Conservation (phyloP, 2,329 filamentous ascomycete genomes). For the Trichoderma semiorbis region DNA sequence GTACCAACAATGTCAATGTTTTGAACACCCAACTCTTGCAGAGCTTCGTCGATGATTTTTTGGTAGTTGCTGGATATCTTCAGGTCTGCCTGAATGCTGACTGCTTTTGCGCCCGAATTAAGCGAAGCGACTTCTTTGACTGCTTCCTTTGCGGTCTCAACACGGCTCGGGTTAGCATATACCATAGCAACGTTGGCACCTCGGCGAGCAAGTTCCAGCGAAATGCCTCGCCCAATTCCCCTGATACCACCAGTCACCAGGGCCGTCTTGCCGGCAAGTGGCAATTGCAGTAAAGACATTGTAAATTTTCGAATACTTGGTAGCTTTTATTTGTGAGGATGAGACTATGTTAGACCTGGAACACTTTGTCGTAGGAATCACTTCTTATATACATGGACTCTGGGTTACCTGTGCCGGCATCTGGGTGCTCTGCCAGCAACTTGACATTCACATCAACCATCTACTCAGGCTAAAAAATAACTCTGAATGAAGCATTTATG, state of each 20-base stretch:
- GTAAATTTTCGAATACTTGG: rapidly evolving
- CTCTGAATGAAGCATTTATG: neutral
- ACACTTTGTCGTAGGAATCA: neutral
- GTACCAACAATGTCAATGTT: slow-evolving; percentile 4
- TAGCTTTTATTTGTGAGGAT: neutral
- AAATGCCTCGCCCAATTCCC: neutral
- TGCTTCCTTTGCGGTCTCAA: neutral
- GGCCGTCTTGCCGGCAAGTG: neutral
- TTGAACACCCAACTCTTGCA: neutral
- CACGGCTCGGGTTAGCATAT: neutral
- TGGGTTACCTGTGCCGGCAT: too few relatives aligned
- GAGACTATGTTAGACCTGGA: neutral
- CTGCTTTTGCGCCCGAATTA: neutral
- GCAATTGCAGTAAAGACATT: neutral
- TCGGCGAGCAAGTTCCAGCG: neutral
- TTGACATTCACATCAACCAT: neutral
- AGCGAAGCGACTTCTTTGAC: neutral
- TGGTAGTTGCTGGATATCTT: neutral
- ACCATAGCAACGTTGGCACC: slow-evolving; percentile 5
- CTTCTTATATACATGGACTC: neutral
- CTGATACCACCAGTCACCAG: slow-evolving; percentile 8
- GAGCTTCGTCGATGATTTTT: neutral
- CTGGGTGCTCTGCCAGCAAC: neutral
- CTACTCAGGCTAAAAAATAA: neutral
- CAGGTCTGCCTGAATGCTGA: neutral